Evolutionary conservation across 2,329 filamentous ascomycete genomes (phyloP).

Genomic region (Scorias spongiosa): DNA sequence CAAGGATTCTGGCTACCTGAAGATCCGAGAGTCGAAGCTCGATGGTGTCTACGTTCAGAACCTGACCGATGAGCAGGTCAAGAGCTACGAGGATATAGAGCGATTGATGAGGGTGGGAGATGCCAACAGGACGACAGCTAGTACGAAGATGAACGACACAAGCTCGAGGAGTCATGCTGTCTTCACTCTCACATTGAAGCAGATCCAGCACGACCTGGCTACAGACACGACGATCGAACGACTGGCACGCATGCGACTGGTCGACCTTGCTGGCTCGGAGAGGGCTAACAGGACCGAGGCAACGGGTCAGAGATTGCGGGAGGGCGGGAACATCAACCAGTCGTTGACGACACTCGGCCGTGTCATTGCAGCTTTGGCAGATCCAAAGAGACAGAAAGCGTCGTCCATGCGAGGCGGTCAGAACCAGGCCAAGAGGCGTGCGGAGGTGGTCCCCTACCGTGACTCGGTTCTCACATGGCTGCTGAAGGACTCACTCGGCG

Average conservation of each 20-base stretch:
- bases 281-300: constrained; percentile 91
- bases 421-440: constrained; percentile 30
- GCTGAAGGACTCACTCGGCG: constrained; percentile 85
- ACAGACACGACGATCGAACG: constrained; percentile 97
- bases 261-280: constrained; percentile 90
- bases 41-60: constrained; percentile 97
- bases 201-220: constrained; percentile 92
- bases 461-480: constrained; percentile 78
- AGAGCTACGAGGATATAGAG: constrained; percentile 73
- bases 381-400: constrained; percentile 39
- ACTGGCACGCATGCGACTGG: constrained; percentile 80
- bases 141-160: constrained; percentile 99
- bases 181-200: constrained; percentile 94
- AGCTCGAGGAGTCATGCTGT: constrained; percentile 92
- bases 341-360: constrained; percentile 88
- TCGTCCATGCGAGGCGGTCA: constrained; percentile 26
- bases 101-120: constrained; percentile 85
- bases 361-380: constrained; percentile 80
- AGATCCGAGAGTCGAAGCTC: constrained; percentile 87
- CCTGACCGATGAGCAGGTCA: constrained; percentile 81
- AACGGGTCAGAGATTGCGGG: constrained; percentile 74
- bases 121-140: constrained; percentile 70
- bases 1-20: constrained; percentile 77
- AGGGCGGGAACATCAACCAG: constrained; percentile 98
- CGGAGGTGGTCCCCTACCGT: constrained; percentile 66